Percentiles rank a stretch among this genome's conserved stretches.
Conservation (phyloP, 176 grass and related monocot genomes). For the Oryza australiensis region DNA sequence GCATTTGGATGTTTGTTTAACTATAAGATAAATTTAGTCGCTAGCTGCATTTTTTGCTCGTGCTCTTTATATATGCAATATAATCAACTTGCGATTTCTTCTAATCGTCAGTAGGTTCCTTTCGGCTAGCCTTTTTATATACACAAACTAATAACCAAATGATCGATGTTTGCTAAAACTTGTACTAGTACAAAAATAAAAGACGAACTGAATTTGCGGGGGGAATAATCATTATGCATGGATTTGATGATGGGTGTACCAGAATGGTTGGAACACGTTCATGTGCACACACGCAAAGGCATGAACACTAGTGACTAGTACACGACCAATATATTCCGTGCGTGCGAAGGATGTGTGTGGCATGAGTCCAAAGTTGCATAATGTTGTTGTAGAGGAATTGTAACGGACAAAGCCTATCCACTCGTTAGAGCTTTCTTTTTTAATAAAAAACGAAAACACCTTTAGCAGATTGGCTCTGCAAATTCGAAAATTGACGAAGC, state of each 20-base stretch:
- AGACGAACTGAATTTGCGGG: neutral
- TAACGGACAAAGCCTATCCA: neutral
- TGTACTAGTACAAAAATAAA: neutral
- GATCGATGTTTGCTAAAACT: neutral
- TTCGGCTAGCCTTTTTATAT: neutral
- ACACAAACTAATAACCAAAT: neutral
- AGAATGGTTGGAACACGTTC: neutral
- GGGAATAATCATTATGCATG: neutral
- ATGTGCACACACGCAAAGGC: neutral
- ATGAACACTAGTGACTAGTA: too few relatives aligned
- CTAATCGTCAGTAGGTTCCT: neutral
- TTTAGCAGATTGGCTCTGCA: too few relatives aligned
- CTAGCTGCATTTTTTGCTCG: neutral
- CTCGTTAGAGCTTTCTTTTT: too few relatives aligned
- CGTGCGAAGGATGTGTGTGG: neutral
- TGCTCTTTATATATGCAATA: neutral
- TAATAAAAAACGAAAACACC: too few relatives aligned
- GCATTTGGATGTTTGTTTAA: neutral
- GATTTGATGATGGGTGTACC: neutral
- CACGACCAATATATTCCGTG: neutral
- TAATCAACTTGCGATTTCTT: neutral
- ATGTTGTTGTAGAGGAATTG: neutral
- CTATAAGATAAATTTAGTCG: neutral
- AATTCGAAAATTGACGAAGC: too few relatives aligned
- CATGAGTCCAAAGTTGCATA: neutral